Conservation (phyloP, 352 stramenopile species). For the Elongisporangium undulatum region DNA sequence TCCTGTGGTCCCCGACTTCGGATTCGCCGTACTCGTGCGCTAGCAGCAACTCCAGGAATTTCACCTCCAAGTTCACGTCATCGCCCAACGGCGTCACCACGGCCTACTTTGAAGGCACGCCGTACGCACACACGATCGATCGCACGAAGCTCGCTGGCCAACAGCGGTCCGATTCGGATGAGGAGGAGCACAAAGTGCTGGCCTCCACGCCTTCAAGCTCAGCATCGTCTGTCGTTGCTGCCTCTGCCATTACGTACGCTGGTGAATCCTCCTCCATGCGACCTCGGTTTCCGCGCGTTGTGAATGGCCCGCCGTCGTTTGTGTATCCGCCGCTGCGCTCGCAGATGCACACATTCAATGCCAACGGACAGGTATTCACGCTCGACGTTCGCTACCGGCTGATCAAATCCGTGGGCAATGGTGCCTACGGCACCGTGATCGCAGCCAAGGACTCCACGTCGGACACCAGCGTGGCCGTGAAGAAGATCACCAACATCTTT, state of each 20-base stretch:
- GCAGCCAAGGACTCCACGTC: constrained; percentile 59
- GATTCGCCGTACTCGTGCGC: neutral
- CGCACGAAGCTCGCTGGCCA: neutral
- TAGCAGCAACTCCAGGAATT: neutral
- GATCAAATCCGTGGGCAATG: constrained; percentile 86
- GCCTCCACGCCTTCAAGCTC: constrained; percentile 6
- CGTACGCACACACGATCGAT: neutral
- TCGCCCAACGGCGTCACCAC: neutral
- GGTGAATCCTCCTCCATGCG: constrained; percentile 16
- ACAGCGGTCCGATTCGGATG: neutral
- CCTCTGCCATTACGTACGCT: constrained; percentile 14
- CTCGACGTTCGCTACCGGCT: constrained; percentile 86
- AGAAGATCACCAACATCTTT: constrained; percentile 93
- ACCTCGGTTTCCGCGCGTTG: constrained; percentile 1
- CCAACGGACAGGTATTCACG: constrained; percentile 81
- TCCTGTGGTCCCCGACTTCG: neutral
- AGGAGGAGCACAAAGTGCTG: neutral
- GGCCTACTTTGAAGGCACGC: neutral
- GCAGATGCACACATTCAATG: constrained; percentile 67
- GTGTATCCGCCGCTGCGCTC: constrained; percentile 17
- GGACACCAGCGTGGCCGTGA: constrained; percentile 85
- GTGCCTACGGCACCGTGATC: constrained; percentile 90
- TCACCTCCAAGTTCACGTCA: neutral
- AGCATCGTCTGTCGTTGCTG: constrained; percentile 5
- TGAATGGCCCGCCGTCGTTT: neutral